Percentiles rank a stretch among this genome's conserved stretches.
These are phyloP conservation scores for Vaucheria bursata DNA, from an alignment of 352 stramenopile genomes.

Conservation along the genomic window DNA sequence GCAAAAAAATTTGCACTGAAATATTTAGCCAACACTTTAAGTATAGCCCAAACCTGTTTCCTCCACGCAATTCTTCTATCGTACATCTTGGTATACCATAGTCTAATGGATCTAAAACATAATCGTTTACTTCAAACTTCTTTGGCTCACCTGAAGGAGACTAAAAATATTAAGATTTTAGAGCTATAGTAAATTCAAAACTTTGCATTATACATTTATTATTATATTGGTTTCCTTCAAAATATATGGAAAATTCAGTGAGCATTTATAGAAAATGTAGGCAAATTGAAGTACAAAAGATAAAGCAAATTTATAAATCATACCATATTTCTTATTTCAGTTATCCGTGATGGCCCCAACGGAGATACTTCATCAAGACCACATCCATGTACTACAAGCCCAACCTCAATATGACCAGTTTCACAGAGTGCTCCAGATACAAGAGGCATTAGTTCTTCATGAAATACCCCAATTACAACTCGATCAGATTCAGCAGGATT, in stretches of 20 bases:
- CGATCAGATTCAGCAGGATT: conserved; percentile 87
- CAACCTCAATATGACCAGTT: conserved; percentile 87
- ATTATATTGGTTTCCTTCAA: too few species aligned
- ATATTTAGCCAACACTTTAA: too few species aligned
- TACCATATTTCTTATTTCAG: conserved; percentile 65
- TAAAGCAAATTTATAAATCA: too few species aligned
- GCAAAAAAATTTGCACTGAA: too few species aligned
- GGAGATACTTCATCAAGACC: conserved; percentile 97
- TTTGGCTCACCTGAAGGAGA: conserved; percentile 54
- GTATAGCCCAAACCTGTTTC: too few species aligned
- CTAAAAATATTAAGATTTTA: too few species aligned
- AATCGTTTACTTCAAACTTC: conserved; percentile 59
- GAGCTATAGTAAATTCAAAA: too few species aligned
- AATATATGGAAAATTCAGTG: too few species aligned
- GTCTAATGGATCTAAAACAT: conserved; percentile 65
- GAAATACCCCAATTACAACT: conserved; percentile 97
- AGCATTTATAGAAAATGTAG: too few species aligned
- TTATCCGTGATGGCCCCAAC: conserved; percentile 70
- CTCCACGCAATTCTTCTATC: conserved; percentile 85
- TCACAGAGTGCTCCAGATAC: conserved; percentile 58
- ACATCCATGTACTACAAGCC: conserved; percentile 92
- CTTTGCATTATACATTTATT: too few species aligned
- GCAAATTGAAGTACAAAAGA: too few species aligned
- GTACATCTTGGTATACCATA: conserved; percentile 79
- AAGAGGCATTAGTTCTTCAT: conserved; percentile 73